phyloP scores from a whole-genome alignment of 306 rosid species.

The Cicer pinnatifidum region DNA sequence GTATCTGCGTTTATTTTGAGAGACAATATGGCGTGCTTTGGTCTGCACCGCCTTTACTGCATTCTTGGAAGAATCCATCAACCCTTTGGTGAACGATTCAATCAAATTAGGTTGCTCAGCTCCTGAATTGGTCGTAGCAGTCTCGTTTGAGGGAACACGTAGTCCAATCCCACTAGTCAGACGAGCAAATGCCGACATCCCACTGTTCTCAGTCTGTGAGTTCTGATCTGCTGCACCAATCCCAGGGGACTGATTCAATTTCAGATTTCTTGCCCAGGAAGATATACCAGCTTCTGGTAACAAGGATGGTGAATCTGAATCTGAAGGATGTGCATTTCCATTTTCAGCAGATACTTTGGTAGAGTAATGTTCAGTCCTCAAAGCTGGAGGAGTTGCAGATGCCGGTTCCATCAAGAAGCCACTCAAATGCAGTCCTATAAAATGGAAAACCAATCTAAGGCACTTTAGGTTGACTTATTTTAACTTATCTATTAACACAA shows the following conservation, averaged over 20 bases:
- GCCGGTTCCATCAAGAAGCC: constrained; percentile 58
- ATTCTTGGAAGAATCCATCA: constrained; percentile 71
- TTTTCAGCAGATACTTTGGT: constrained; percentile 48
- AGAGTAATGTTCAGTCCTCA: constrained; percentile 46
- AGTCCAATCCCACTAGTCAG: constrained; percentile 64
- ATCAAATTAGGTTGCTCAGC: constrained; percentile 58
- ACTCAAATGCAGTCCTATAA: constrained; percentile 41
- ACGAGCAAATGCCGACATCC: constrained; percentile 61
- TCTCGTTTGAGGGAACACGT: constrained; percentile 54
- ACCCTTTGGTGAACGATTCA: constrained; percentile 74
- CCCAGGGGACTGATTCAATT: constrained; percentile 47
- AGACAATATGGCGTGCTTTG: constrained; percentile 90
- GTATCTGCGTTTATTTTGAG: constrained; percentile 92
- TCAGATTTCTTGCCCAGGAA: constrained; percentile 58
- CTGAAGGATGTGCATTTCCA: constrained; percentile 22
- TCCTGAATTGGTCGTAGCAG: constrained; percentile 44
- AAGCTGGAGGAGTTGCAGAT: constrained; percentile 40
- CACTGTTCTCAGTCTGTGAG: constrained; percentile 48
- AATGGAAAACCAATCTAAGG: constrained; percentile 19
- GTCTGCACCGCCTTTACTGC: constrained; percentile 93
- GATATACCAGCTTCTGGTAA: constrained; percentile 55
- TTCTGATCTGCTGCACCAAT: constrained; percentile 51
- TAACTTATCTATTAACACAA: not conserved
- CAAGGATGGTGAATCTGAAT: constrained; percentile 37
- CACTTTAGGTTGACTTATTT: not conserved